Evolutionary conservation across 495 filamentous ascomycete genomes (phyloP).

Genomic region (Hyphodiscus hymeniophilus): DNA sequence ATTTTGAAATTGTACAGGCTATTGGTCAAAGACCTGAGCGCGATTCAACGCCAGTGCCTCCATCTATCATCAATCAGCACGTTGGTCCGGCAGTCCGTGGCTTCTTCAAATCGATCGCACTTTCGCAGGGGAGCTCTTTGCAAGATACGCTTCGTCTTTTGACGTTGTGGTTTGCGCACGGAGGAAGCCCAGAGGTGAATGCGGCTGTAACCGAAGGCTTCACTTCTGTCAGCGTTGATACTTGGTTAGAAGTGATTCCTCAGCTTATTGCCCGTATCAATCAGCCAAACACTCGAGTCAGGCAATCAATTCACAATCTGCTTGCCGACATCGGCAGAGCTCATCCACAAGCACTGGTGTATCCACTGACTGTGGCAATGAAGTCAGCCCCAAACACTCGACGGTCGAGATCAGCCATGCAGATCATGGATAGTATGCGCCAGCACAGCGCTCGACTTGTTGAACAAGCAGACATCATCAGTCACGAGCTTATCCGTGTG

Average conservation of each 20-base stretch:
- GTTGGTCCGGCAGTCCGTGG: slow-evolving; percentile 90
- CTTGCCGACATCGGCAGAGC: slow-evolving; percentile 85
- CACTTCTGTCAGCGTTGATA: slow-evolving; percentile 84
- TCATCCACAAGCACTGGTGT: slow-evolving; percentile 97
- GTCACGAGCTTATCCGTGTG: slow-evolving; percentile 89
- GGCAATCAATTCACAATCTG: slow-evolving; percentile 82
- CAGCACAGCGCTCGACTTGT: slow-evolving; percentile 90
- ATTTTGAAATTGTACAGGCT: slow-evolving; percentile 93
- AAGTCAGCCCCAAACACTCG: slow-evolving; percentile 73
- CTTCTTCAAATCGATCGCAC: slow-evolving; percentile 90
- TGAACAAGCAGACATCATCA: slow-evolving; percentile 90
- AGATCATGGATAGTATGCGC: slow-evolving; percentile 97
- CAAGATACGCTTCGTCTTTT: slow-evolving; percentile 91
- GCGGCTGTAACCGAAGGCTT: slow-evolving; percentile 82
- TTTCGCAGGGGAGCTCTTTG: slow-evolving; percentile 84
- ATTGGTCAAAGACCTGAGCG: slow-evolving; percentile 54
- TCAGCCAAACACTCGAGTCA: slow-evolving; percentile 78
- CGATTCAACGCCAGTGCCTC: slow-evolving; percentile 44
- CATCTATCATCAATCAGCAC: slow-evolving; percentile 65
- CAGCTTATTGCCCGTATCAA: slow-evolving; percentile 97
- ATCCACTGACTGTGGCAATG: slow-evolving; percentile 96
- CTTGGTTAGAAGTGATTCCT: slow-evolving; percentile 96
- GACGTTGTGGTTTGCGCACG: slow-evolving; percentile 94
- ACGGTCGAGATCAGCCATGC: slow-evolving; percentile 72
- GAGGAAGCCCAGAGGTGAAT: slow-evolving; percentile 81